A percentile compares a stretch with the other conserved stretches of the same genome.
These are phyloP conservation scores for Eucalyptus sp. DNA, from an alignment of 345 rosid genomes.

Conservation along the genomic window DNA sequence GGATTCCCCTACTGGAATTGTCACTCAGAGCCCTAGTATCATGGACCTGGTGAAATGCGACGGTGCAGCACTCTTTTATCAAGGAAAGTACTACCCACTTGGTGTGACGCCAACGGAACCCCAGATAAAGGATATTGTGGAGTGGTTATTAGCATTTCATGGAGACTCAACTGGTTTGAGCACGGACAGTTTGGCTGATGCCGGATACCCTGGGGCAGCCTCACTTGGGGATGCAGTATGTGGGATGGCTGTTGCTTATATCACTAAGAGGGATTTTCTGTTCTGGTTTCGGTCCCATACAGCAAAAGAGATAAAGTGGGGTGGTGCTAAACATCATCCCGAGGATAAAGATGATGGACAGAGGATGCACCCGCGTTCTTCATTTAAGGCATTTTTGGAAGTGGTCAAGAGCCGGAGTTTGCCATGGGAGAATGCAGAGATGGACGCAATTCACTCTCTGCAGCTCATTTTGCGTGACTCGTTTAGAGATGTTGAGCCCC, in stretches of 20 bases:
- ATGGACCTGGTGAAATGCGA: constrained; percentile 96
- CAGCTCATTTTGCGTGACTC: constrained; percentile 95
- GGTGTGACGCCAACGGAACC: constrained; percentile 84
- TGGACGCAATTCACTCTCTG: constrained; percentile 99
- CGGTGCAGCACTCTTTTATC: constrained; percentile 91
- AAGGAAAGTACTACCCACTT: constrained; percentile 53
- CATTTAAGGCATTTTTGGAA: constrained; percentile 95
- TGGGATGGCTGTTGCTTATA: constrained; percentile 97
- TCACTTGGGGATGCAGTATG: constrained; percentile 91
- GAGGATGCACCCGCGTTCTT: constrained; percentile 96
- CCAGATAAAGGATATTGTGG: constrained; percentile 76
- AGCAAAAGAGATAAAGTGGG: constrained; percentile 97
- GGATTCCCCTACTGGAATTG: constrained; percentile 87
- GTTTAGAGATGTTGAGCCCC: constrained; percentile 62
- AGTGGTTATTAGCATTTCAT: constrained; percentile 79
- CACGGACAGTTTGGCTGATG: constrained; percentile 89
- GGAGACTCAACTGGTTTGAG: constrained; percentile 95
- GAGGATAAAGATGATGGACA: constrained; percentile 94
- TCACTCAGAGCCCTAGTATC: constrained; percentile 91
- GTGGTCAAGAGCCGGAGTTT: constrained; percentile 93
- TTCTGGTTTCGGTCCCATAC: constrained; percentile 99
- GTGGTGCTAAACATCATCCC: constrained; percentile 99
- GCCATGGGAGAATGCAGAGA: constrained; percentile 95
- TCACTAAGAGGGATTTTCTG: constrained; percentile 69
- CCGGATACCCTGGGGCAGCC: constrained; percentile 81